A percentile compares a stretch with the other conserved stretches of the same genome.
Evolutionary conservation across 495 filamentous ascomycete species (phyloP).

Genomic region (Aspergillus nidulans): DNA sequence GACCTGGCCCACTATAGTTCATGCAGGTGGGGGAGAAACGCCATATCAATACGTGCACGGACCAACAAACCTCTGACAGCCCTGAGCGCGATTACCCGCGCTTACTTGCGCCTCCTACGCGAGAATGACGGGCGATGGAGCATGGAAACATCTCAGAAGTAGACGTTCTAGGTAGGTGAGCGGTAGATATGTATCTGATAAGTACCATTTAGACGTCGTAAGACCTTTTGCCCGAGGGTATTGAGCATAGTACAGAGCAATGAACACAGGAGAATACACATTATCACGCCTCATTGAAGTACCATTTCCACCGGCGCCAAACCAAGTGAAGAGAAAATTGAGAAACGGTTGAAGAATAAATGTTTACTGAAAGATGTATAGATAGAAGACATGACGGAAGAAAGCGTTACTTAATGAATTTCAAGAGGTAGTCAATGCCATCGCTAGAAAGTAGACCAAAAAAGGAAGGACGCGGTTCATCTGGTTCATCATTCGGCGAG

Average conservation of each 20-base stretch:
- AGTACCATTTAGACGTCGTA: slow-evolving; percentile 23
- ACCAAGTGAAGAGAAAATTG: slow-evolving; percentile 14
- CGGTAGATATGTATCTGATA: slow-evolving; percentile 12
- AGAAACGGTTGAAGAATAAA: slow-evolving; percentile 1
- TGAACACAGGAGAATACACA: slow-evolving; percentile 24
- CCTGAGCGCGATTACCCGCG: not conserved
- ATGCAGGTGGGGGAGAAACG: not conserved
- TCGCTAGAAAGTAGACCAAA: slow-evolving; percentile 20
- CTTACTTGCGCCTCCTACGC: not conserved
- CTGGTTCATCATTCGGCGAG: slow-evolving; percentile 44
- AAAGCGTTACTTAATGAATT: slow-evolving; percentile 24
- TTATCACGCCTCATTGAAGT: slow-evolving; percentile 29
- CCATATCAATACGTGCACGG: not conserved
- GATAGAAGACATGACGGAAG: slow-evolving; percentile 28
- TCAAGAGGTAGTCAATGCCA: slow-evolving; percentile 12
- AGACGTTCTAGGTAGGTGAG: not conserved
- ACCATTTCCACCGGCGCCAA: slow-evolving; percentile 27
- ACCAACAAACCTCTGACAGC: not conserved
- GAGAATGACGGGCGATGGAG: not conserved
- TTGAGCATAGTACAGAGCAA: slow-evolving; percentile 42
- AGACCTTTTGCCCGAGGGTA: slow-evolving; percentile 37
- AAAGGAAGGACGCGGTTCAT: slow-evolving; percentile 12
- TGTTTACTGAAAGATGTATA: slow-evolving; percentile 20
- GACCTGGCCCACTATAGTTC: too few relatives aligned
- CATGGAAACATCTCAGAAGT: not conserved